phyloP scores from a whole-genome alignment of 2,329 filamentous ascomycete genomes.

The Lasiodiplodia theobromae region DNA sequence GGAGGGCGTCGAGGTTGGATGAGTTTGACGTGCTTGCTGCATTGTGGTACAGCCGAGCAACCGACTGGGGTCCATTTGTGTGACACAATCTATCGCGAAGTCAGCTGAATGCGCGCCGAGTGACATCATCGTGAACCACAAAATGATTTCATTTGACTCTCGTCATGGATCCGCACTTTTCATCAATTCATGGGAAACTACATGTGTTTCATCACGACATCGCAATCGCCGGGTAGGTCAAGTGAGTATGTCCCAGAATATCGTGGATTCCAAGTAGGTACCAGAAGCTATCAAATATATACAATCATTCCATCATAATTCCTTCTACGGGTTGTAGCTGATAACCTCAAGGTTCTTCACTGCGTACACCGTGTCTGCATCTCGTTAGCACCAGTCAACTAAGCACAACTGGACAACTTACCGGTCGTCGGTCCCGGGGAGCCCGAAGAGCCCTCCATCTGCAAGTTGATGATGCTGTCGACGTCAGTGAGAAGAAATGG shows the following conservation, averaged over 20 bases:
- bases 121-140: not conserved
- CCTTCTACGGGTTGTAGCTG: constrained; percentile 19
- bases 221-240: not conserved
- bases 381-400: constrained; percentile 33
- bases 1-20: not conserved
- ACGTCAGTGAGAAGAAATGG: not conserved
- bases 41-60: not conserved
- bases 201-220: not conserved
- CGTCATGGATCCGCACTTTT: too few species aligned
- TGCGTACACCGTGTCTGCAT: constrained; percentile 36
- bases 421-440: constrained; percentile 13
- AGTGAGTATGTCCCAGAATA: not conserved
- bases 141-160: not conserved
- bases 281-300: not conserved
- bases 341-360: constrained; percentile 37
- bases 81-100: not conserved
- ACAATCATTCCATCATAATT: too few species aligned
- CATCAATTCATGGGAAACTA: too few species aligned
- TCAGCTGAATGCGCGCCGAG: not conserved
- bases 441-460: constrained; percentile 43
- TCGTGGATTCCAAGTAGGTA: not conserved
- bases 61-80: not conserved
- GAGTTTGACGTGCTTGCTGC: not conserved
- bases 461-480: constrained; percentile 40
- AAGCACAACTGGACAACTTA: not conserved